A percentile compares a stretch with the other conserved stretches of the same genome.
These are phyloP conservation scores for Xylaria venustula DNA, from an alignment of 495 filamentous ascomycete genomes.

Conservation along the genomic window DNA sequence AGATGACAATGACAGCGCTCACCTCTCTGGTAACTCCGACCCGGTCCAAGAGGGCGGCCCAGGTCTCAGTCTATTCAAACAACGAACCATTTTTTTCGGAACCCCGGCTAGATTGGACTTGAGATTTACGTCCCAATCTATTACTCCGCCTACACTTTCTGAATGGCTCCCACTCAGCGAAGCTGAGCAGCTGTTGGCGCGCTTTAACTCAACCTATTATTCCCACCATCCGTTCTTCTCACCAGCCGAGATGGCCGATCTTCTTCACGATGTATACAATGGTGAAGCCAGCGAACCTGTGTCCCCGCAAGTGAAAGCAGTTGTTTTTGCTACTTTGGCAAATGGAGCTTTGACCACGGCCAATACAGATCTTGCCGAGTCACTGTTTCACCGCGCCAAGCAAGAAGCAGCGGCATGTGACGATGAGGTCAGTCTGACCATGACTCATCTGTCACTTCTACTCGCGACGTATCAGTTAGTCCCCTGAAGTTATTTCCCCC, in stretches of 20 bases:
- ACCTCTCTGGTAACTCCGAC: not conserved
- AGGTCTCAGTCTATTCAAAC: slow-evolving; percentile 45
- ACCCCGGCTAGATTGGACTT: slow-evolving; percentile 29
- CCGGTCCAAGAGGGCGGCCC: slow-evolving; percentile 44
- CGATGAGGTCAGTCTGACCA: slow-evolving; percentile 45
- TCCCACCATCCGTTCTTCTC: slow-evolving; percentile 35
- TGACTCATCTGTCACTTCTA: slow-evolving; percentile 41
- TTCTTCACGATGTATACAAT: not conserved
- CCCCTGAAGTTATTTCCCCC: too few relatives aligned
- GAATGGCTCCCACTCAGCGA: slow-evolving; percentile 31
- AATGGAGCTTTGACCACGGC: not conserved
- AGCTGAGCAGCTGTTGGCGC: slow-evolving; percentile 35
- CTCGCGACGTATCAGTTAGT: slow-evolving; percentile 48
- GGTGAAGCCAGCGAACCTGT: not conserved
- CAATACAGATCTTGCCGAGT: slow-evolving; percentile 19
- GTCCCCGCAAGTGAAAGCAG: not conserved
- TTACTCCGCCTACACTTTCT: slow-evolving; percentile 33
- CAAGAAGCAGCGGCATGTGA: slow-evolving; percentile 34
- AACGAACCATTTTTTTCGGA: slow-evolving; percentile 47
- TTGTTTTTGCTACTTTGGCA: not conserved
- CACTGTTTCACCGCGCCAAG: slow-evolving; percentile 42
- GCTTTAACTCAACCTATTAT: slow-evolving; percentile 37
- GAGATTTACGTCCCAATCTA: slow-evolving; percentile 1
- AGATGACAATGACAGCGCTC: slow-evolving; percentile 15
- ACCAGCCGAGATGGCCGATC: not conserved